Percentiles rank a stretch among this genome's conserved stretches.
Evolutionary conservation across 345 rosid species (phyloP).

Genomic region (Passiflora organensis): DNA sequence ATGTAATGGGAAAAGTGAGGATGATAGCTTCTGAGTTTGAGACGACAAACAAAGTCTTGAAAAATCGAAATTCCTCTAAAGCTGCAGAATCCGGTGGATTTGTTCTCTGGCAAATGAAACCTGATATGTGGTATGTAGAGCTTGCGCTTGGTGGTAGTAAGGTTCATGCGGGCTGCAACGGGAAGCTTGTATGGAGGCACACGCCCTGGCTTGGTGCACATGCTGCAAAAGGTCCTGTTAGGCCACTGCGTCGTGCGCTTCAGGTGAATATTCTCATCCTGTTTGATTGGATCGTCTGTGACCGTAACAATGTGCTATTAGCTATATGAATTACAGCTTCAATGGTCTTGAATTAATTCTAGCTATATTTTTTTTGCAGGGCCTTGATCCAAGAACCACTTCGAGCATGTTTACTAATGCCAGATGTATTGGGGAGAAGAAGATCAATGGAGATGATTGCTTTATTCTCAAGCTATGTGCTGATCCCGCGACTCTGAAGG

Average conservation of each 20-base stretch:
- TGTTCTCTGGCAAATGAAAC: slow-evolving; percentile 95
- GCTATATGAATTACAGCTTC: neutral
- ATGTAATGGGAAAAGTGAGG: slow-evolving; percentile 88
- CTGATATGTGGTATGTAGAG: slow-evolving; percentile 95
- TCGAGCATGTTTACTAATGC: slow-evolving; percentile 24
- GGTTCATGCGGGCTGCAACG: slow-evolving; percentile 93
- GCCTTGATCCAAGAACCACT: slow-evolving; percentile 22
- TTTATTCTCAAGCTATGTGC: slow-evolving; percentile 26
- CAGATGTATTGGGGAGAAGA: slow-evolving; percentile 26
- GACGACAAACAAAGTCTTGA: slow-evolving; percentile 59
- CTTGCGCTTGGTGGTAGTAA: slow-evolving; percentile 83
- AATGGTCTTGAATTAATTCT: too few species aligned
- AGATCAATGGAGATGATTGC: slow-evolving; percentile 20
- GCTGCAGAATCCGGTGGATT: slow-evolving; percentile 80
- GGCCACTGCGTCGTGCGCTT: slow-evolving; percentile 93
- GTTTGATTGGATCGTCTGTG: neutral
- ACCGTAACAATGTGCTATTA: too few species aligned
- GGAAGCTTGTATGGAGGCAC: slow-evolving; percentile 90
- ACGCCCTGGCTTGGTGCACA: slow-evolving; percentile 95
- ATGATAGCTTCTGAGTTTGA: slow-evolving; percentile 88
- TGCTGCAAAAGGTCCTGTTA: slow-evolving; percentile 42
- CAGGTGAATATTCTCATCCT: slow-evolving; percentile 45
- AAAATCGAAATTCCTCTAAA: slow-evolving; percentile 52
- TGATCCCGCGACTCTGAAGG: slow-evolving; percentile 21
- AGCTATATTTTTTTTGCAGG: slow-evolving; percentile 9